Conservation (phyloP, 2,329 filamentous ascomycete species). For the Sclerotinia borealis region DNA sequence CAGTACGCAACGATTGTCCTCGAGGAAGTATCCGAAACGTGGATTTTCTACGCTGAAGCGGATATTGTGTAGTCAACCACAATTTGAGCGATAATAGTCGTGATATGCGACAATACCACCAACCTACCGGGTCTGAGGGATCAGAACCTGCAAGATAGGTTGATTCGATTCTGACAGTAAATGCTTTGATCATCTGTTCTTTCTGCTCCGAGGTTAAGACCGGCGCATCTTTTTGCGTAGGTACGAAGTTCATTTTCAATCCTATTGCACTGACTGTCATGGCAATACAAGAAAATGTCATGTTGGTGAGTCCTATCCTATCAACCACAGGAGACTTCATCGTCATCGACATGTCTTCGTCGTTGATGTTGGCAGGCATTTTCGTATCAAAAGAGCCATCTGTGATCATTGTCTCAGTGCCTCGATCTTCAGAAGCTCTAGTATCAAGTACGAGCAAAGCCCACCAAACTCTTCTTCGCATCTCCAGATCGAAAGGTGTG, state of each 20-base stretch:
- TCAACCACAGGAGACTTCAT: background rate
- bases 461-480: conserved; percentile 48
- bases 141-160: conserved; percentile 2
- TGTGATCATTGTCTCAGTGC: conserved; percentile 39
- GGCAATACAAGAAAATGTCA: conserved; percentile 16
- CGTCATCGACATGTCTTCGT: conserved; percentile 38
- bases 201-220: conserved; percentile 5
- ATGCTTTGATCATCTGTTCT: conserved; percentile 12
- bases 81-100: conserved; percentile 31
- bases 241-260: conserved; percentile 12
- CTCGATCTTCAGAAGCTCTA: conserved; percentile 44
- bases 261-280: conserved; percentile 4
- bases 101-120: background rate
- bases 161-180: conserved; percentile 1
- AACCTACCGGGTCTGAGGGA: background rate
- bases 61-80: conserved; percentile 43
- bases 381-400: conserved; percentile 41
- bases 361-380: conserved; percentile 46
- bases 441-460: conserved; percentile 43
- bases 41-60: conserved; percentile 18
- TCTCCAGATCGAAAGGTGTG: conserved; percentile 43
- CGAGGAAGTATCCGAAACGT: background rate
- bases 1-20: conserved; percentile 35
- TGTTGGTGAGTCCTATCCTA: conserved; percentile 13
- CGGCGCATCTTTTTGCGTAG: background rate